Percentiles rank a stretch among this genome's conserved stretches.
phyloP scores from a whole-genome alignment of 176 grass and related monocot species.

The Triticum turgidum region DNA sequence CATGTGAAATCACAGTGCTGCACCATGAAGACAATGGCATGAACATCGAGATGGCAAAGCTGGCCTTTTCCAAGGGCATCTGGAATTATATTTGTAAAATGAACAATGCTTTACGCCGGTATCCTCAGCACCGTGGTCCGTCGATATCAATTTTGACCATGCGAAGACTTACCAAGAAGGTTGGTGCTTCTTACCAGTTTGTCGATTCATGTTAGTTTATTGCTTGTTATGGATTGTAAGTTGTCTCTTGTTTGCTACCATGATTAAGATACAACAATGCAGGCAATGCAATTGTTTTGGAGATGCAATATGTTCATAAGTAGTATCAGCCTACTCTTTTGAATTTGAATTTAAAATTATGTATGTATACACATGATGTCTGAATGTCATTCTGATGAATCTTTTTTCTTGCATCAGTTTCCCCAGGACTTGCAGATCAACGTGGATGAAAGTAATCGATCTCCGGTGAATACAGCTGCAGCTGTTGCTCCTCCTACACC shows the following conservation, averaged over 20 bases:
- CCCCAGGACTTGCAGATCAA: conserved; percentile 19
- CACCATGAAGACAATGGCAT: conserved; percentile 92
- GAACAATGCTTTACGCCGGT: conserved; percentile 79
- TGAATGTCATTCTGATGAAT: conserved; percentile 23
- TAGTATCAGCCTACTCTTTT: neutral
- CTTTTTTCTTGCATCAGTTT: conserved; percentile 26
- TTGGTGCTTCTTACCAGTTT: conserved; percentile 28
- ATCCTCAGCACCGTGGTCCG: conserved; percentile 35
- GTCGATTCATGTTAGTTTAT: neutral
- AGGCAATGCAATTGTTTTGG: neutral
- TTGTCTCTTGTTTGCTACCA: neutral
- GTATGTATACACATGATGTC: neutral
- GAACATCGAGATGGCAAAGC: conserved; percentile 93
- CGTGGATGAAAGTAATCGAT: neutral
- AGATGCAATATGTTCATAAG: neutral
- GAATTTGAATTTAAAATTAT: neutral
- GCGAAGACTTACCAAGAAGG: conserved; percentile 75
- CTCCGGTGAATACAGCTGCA: conserved; percentile 18
- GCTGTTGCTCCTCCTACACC: conserved; percentile 8
- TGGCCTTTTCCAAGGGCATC: conserved; percentile 94
- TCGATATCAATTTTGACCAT: conserved; percentile 62
- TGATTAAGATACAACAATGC: neutral
- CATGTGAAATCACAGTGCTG: conserved; percentile 82
- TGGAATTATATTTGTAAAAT: conserved; percentile 97
- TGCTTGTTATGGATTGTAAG: neutral